These are phyloP conservation scores for Neurospora sp. DNA, from an alignment of 2,329 filamentous ascomycete genomes.

Conservation along the genomic window DNA sequence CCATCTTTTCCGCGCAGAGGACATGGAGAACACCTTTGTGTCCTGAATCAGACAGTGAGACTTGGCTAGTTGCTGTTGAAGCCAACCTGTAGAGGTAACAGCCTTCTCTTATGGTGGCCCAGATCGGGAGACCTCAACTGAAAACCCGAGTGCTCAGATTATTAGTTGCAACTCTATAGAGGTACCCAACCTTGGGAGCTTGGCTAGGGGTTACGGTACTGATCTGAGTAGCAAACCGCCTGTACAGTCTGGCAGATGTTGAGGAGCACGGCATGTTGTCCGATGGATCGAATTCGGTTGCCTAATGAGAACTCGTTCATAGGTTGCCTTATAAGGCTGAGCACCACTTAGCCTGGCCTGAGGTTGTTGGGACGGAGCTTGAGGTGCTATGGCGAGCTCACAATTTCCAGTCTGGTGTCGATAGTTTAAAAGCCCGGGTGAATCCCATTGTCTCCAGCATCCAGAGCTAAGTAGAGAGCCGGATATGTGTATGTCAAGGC, in stretches of 20 bases:
- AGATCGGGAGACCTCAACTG: neutral
- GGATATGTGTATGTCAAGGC: neutral
- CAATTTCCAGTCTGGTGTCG: neutral
- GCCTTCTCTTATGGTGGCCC: no score
- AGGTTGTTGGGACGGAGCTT: neutral
- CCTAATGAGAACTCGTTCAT: neutral
- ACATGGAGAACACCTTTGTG: no score
- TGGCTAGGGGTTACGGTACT: neutral
- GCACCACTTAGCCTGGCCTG: neutral
- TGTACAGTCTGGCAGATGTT: neutral
- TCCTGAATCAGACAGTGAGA: no score
- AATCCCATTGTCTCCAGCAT: neutral
- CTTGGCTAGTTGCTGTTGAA: no score
- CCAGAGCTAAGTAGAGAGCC: neutral
- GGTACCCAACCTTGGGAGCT: neutral
- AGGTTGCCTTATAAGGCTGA: neutral
- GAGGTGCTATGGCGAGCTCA: neutral
- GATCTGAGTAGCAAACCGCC: neutral
- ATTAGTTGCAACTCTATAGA: neutral
- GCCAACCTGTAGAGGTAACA: no score
- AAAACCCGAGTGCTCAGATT: neutral
- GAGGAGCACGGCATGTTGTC: neutral
- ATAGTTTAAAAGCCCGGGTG: neutral
- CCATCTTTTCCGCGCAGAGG: no score
- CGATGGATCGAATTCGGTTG: neutral